Percentiles rank a stretch among this genome's conserved stretches.
phyloP scores from a whole-genome alignment of 2,329 filamentous ascomycete genomes.

The Celoporthe dispersa region DNA sequence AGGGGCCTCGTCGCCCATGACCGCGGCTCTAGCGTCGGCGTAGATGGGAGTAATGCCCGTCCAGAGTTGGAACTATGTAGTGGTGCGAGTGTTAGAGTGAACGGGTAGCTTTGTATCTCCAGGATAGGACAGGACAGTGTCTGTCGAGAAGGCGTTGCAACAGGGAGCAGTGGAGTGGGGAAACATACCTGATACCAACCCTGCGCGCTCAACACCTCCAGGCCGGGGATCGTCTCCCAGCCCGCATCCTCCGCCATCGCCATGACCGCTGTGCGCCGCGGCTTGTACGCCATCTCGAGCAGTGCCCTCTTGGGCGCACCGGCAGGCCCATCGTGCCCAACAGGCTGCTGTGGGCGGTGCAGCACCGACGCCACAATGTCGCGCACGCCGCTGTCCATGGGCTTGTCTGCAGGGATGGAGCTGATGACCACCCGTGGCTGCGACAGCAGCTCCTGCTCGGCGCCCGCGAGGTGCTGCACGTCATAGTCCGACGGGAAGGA shows the following conservation, averaged over 20 bases:
- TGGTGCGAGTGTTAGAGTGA: slow-evolving; percentile 31
- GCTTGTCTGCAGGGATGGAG: slow-evolving; percentile 86
- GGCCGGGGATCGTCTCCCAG: slow-evolving; percentile 83
- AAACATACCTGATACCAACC: slow-evolving; percentile 83
- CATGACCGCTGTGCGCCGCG: slow-evolving; percentile 81
- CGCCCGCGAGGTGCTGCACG: slow-evolving; percentile 64
- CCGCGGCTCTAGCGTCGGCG: slow-evolving; percentile 66
- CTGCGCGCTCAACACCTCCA: slow-evolving; percentile 89
- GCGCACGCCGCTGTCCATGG: slow-evolving; percentile 74
- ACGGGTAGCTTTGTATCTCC: slow-evolving; percentile 27
- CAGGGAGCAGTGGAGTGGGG: no score
- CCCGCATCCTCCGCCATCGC: slow-evolving; percentile 75
- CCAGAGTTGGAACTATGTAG: slow-evolving; percentile 75
- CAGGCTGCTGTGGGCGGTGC: slow-evolving; percentile 39
- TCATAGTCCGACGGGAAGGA: slow-evolving; percentile 78
- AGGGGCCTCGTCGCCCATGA: slow-evolving; percentile 46
- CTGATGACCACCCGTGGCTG: slow-evolving; percentile 76
- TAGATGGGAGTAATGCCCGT: slow-evolving; percentile 79
- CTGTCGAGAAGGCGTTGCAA: neutral
- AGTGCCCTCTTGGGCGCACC: slow-evolving; percentile 60
- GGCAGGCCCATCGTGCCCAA: slow-evolving; percentile 29
- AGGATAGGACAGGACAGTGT: neutral
- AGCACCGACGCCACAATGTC: slow-evolving; percentile 64
- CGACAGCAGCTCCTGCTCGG: slow-evolving; percentile 53
- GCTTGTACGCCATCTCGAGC: slow-evolving; percentile 97